These are phyloP conservation scores for Achaetomiella virescens DNA, from an alignment of 495 filamentous ascomycete genomes.

Conservation along the genomic window DNA sequence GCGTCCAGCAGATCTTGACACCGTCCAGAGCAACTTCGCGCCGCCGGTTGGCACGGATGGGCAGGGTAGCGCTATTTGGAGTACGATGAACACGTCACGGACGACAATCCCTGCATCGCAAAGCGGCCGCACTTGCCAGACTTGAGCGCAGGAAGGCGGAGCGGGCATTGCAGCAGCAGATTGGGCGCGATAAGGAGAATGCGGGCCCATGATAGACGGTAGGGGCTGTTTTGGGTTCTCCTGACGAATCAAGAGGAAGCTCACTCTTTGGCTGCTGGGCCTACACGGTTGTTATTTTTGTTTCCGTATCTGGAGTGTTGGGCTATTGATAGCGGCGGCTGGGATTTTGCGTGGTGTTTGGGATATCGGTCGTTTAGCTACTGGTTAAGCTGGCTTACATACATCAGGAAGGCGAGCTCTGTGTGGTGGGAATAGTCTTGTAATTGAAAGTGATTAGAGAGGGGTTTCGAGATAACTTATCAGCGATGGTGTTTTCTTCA, in stretches of 20 bases:
- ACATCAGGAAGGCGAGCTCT: neutral
- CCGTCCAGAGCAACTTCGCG: constrained; percentile 38
- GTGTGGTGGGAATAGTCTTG: constrained; percentile 4
- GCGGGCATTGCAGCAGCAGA: constrained; percentile 29
- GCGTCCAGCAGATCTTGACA: constrained; percentile 6
- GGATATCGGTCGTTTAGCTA: neutral
- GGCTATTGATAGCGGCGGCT: neutral
- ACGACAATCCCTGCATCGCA: constrained; percentile 53
- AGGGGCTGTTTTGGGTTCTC: neutral
- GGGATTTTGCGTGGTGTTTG: constrained; percentile 12
- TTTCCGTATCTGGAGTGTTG: neutral
- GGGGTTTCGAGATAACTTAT: constrained; percentile 13
- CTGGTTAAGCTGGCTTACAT: neutral
- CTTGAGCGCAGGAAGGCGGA: constrained; percentile 49
- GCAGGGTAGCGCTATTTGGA: constrained; percentile 25
- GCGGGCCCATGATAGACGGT: constrained; percentile 19
- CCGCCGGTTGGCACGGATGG: constrained; percentile 31
- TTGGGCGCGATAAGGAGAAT: constrained; percentile 42
- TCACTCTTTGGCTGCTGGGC: too few relatives aligned
- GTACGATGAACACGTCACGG: constrained; percentile 31
- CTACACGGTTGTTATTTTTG: neutral
- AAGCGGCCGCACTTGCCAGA: constrained; percentile 57
- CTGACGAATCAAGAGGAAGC: too few relatives aligned
- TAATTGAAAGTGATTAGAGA: constrained; percentile 6
- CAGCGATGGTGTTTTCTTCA: neutral